A percentile compares a stretch with the other conserved stretches of the same genome.
Evolutionary conservation across 2,329 filamentous ascomycete species (phyloP).

Genomic region (Tolypocladium cylindrosporum): DNA sequence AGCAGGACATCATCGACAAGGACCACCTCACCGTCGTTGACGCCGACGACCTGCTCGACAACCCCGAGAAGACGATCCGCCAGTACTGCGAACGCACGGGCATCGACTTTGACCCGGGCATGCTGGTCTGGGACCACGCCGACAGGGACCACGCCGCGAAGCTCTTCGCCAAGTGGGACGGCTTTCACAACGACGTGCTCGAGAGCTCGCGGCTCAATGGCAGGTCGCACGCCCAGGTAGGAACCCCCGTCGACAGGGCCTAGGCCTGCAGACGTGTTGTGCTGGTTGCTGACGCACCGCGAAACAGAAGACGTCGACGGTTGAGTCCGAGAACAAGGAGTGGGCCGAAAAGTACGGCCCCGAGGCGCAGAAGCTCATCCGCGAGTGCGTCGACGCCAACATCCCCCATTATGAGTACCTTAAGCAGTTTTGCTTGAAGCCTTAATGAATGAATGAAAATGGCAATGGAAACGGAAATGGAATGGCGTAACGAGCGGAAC

Average conservation of each 20-base stretch:
- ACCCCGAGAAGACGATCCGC: constrained; percentile 64
- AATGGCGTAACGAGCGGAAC: neutral
- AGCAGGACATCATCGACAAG: constrained; percentile 60
- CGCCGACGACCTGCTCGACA: constrained; percentile 86
- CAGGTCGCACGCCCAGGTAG: constrained; percentile 50
- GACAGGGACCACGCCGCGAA: constrained; percentile 62
- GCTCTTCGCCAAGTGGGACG: constrained; percentile 92
- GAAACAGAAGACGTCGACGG: constrained; percentile 47
- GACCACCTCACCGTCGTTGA: constrained; percentile 76
- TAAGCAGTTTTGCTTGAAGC: constrained; percentile 64
- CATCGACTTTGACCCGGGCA: constrained; percentile 62
- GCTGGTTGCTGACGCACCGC: neutral
- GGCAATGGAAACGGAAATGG: neutral
- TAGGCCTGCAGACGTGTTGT: neutral
- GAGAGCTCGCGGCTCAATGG: constrained; percentile 68
- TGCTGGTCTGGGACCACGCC: constrained; percentile 77
- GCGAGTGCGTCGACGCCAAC: constrained; percentile 61
- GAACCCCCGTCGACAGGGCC: neutral
- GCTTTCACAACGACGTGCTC: constrained; percentile 93
- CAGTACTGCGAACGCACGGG: constrained; percentile 76
- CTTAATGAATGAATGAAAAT: constrained; percentile 12
- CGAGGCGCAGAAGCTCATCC: constrained; percentile 59
- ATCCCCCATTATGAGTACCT: constrained; percentile 70
- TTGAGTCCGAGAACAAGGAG: constrained; percentile 57
- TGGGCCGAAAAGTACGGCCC: constrained; percentile 69